Evolutionary conservation across 1,284 basidiomycete species (phyloP).

Genomic region (Singerocomus rubriflavus): DNA sequence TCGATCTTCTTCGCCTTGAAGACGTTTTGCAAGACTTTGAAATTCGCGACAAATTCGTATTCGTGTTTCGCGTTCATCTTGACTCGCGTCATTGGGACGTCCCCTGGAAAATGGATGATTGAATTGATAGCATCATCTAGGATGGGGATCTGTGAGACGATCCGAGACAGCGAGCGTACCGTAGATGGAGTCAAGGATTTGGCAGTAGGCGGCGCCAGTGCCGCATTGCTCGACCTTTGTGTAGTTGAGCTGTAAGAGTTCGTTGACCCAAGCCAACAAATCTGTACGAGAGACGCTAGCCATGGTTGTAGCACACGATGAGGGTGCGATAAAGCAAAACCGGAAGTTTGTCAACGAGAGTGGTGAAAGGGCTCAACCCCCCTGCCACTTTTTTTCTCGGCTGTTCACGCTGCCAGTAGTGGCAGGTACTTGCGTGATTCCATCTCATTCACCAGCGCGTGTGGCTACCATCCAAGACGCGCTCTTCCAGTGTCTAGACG

Average conservation of each 20-base stretch:
- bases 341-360: slow-evolving; percentile 1
- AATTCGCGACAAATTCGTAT: slow-evolving; percentile 95
- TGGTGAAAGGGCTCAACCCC: neutral
- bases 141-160: slow-evolving; percentile 20
- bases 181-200: slow-evolving; percentile 91
- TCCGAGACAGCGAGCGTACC: slow-evolving; percentile 45
- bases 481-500: neutral
- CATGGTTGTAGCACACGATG: slow-evolving; percentile 19
- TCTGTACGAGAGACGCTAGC: slow-evolving; percentile 70
- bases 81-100: slow-evolving; percentile 84
- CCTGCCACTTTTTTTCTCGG: slow-evolving; percentile 16
- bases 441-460: neutral
- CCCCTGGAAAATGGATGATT: slow-evolving; percentile 43
- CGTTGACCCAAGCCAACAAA: slow-evolving; percentile 91
- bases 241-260: slow-evolving; percentile 87
- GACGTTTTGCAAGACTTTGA: slow-evolving; percentile 88
- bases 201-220: slow-evolving; percentile 86
- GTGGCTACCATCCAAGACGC: neutral
- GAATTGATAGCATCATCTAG: slow-evolving; percentile 9
- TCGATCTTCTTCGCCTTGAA: slow-evolving; percentile 91
- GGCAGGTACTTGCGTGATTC: neutral
- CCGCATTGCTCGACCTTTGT: slow-evolving; percentile 96
- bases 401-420: neutral
- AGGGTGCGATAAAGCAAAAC: neutral
- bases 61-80: slow-evolving; percentile 95